Base-by-base conservation (phyloP, 129 eudicot species). In the Flaveria linearis region DNA sequence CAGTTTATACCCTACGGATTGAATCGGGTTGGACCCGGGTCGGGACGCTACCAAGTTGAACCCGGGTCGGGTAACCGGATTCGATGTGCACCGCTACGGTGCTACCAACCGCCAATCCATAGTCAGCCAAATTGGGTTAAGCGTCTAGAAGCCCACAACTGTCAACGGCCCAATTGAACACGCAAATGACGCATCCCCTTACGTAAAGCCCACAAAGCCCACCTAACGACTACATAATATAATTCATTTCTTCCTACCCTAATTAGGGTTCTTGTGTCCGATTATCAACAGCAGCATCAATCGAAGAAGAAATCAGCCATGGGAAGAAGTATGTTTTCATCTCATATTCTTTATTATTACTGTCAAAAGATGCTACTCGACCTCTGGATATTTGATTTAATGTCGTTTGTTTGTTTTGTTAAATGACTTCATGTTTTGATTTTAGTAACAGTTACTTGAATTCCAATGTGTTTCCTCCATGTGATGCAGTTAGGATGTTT, bases 151-250 rank as follows among this genome's bases (percentile, higher is more conserved):
- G 80, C 82, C 77, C 81, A 68, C 46, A 46, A 25, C 15, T 33
- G 41, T 3, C 2, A 69, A 10, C 51, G 68, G 81, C 91, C 91
- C 81, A 78, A 0, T 62, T 17, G 1, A 76, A 65, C 83, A 80
- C 79, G 75, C 17, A 18, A 5, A 72, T 86, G 91, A 88, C 88
- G 88, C 56, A 82, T 26, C 73, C 87, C 81, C 88, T 63, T 73
- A 84, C 91, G 94, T 80, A 84, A 36, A 64, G 76, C 86, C 85
- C 83, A 86, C 45, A 2, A 61, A 75, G 83, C 84, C 85, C 83
- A 81, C 3, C 18, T 7, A 8, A 23, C 46, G 4, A 25, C 58
- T 70, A 83, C 81, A 87, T 78, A 86, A 39, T 10, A 39, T 10
- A 65, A 45, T 28, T 28, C 20, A 42, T 63, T 61, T 65, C 71